Evolutionary conservation across 164 flowering plant species (phyloP), one percentile per base, ranked within the genome.

Genomic region (Dillenia suffruticosa): DNA sequence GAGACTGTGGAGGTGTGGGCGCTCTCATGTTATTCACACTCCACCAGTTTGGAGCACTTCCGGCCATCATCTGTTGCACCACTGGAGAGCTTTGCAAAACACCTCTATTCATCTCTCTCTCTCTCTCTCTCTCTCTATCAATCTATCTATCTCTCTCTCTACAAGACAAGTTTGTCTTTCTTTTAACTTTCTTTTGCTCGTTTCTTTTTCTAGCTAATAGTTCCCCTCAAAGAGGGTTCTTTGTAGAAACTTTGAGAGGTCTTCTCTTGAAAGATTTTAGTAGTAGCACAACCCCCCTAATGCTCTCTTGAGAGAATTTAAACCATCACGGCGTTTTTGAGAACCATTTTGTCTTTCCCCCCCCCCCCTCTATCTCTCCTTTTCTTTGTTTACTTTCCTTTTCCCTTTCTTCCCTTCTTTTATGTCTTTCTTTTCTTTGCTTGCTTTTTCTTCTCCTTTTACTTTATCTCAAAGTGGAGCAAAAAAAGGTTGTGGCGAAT

Each of bases 1-100:
- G 59, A 59, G 71, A 51, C 9, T 71, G 54, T 65, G 69, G 77
- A 26, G 67, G 74, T 61, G 70, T 68, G 43, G 81, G 82, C 54
- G 77, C 68, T 32, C 67, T 56, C 74, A 68, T 74, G 82, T 59
- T 69, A 59, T 73, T 79, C 59, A 78, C 77, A 66, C 68, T 84
- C 92, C 94, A 88, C 92, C 87, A 83, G 63, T 70, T 86, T 17
- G 40, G 40, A 66, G 86, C 84, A 84, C 79, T 86, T 64, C 88
- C 89, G 22, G 84, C 80, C 84, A 79, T 78, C 80, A 84, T 74
- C 72, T 85, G 85, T 58, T 81, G 86, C 74, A 81, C 86, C 47
- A 81, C 86, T 45, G 79, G 83, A 12, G 84, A 75, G 51, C 76
- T 71, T 76, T 77, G 72, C 71, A 77, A 61, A 51, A 57, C 64